Evolutionary conservation across 2,329 filamentous ascomycete genomes (phyloP).

Genomic region (Chaetomiaceae sp.): DNA sequence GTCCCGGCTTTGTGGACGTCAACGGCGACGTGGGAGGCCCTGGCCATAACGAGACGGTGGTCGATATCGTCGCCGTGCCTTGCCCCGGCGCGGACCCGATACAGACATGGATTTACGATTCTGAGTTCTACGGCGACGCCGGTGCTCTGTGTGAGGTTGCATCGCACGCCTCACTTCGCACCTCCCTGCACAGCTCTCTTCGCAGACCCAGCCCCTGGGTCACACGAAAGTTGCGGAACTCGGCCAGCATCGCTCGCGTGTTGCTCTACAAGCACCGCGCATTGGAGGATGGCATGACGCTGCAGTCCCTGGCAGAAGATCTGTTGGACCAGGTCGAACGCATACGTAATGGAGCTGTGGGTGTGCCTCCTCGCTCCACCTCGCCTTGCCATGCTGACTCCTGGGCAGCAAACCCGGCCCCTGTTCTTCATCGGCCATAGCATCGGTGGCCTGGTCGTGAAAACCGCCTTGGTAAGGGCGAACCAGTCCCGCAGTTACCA

Average conservation of each 20-base stretch:
- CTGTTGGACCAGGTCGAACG: constrained; percentile 41
- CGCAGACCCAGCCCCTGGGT: constrained; percentile 38
- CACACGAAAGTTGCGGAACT: constrained; percentile 46
- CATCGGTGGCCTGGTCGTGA: constrained; percentile 56
- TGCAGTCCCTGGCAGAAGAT: constrained; percentile 43
- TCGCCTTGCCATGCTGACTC: constrained; percentile 5
- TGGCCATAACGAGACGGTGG: constrained; percentile 48
- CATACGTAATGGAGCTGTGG: constrained; percentile 26
- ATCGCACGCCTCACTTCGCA: constrained; percentile 1
- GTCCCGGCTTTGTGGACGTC: constrained; percentile 38
- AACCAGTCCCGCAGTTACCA: constrained; percentile 35
- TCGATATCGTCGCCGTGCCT: constrained; percentile 50
- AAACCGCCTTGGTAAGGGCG: constrained; percentile 50
- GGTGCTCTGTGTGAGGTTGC: constrained; percentile 30
- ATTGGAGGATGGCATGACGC: constrained; percentile 37
- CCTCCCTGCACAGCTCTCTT: constrained; percentile 9
- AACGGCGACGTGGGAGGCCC: constrained; percentile 39
- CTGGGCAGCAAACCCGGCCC: constrained; percentile 39
- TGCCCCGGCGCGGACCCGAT: constrained; percentile 49
- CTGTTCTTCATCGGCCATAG: constrained; percentile 59
- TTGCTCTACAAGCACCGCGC: constrained; percentile 48
- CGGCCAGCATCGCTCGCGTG: constrained; percentile 44
- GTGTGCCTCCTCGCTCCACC: neutral
- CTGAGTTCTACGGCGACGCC: constrained; percentile 44
- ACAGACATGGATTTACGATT: constrained; percentile 50